Percentiles rank a stretch among this genome's conserved stretches.
Conservation (phyloP, 2,329 filamentous ascomycete species). For the Dothiorella sarmentorum region DNA sequence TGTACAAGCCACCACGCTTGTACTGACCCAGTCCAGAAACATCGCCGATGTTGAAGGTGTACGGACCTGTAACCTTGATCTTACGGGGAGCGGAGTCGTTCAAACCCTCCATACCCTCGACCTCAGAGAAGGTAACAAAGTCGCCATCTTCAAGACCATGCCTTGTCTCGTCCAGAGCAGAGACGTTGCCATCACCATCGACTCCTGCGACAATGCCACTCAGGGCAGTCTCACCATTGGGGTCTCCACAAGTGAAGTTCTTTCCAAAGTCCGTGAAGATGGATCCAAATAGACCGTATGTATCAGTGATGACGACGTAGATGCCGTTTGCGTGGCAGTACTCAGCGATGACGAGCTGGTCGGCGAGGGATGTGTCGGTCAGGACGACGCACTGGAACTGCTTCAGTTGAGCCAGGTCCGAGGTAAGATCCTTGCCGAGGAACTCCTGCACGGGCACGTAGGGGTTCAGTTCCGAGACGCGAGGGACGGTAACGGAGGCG, state of each 20-base stretch:
- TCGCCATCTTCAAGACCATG: conserved; percentile 96
- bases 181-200: conserved; percentile 84
- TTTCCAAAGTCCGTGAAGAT: conserved; percentile 98
- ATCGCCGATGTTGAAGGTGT: conserved; percentile 95
- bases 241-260: conserved; percentile 85
- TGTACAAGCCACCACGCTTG: conserved; percentile 81
- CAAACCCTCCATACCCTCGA: conserved; percentile 86
- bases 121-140: conserved; percentile 88
- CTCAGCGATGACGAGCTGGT: conserved; percentile 81
- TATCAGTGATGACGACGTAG: conserved; percentile 82
- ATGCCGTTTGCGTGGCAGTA: conserved; percentile 95
- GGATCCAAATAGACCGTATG: conserved; percentile 88
- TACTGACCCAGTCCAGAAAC: conserved; percentile 85
- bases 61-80: conserved; percentile 88
- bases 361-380: conserved; percentile 75
- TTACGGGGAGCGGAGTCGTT: conserved; percentile 84
- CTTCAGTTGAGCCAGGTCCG: conserved; percentile 77
- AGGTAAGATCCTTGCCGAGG: conserved; percentile 59
- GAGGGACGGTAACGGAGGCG: conserved; percentile 79
- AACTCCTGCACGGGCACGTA: conserved; percentile 89
- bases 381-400: conserved; percentile 91
- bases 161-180: conserved; percentile 87
- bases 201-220: conserved; percentile 89
- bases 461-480: conserved; percentile 90
- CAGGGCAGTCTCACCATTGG: conserved; percentile 83